Evolutionary conservation across 176 grass and related monocot species (phyloP), one percentile per base, ranked within the genome.

Genomic region (Rhynchospora tenuis): DNA sequence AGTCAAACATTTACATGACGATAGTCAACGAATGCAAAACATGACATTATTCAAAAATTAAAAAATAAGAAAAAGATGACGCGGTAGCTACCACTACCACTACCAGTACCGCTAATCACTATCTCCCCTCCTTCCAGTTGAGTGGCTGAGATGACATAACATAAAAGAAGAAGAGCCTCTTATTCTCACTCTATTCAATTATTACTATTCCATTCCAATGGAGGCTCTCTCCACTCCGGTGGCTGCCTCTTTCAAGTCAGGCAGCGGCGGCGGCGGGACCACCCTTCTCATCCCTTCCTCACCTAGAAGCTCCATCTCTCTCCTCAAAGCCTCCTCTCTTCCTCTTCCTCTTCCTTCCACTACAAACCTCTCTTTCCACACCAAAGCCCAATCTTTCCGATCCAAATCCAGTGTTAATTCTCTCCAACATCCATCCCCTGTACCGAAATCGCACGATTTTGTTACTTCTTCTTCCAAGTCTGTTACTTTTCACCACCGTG

Each of bases 241-340:
- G 17, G 1, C 57, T n/a, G 27, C 55, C 66, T 43, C 15, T 22
- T 54, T 60, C 48, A 59, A 58, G 28, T 48, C 70, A 11, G 70
- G 29, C 81, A 5, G 65, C 0, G 48, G 48, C 1, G 43, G 63
- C 0, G 43, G 44, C 7, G 64, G 64, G 6, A 11, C 26, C 27
- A 57, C 59, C 59, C 57, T 67, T 16, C 46, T 51, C 17, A 42
- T 56, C 45, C 73, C 59, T 44, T 79, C 84, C 44, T 27, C 79
- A 20, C 52, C 77, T 23, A 55, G 23, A 33, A 28, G 17, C 52
- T 80, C 55, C 20, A 61, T 61, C 71, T 62, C 50, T 56, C 73
- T 80, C 58, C 59, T 86, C 84, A 80, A 67, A 86, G 6, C 70
- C 15, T 70, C 82, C 27, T 59, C 44, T 72, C 48, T 43, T 19